Evolutionary conservation across 768 basidiomycete genomes (phyloP).

Genomic region (Tylopilus plumbeoviolaceoides): DNA sequence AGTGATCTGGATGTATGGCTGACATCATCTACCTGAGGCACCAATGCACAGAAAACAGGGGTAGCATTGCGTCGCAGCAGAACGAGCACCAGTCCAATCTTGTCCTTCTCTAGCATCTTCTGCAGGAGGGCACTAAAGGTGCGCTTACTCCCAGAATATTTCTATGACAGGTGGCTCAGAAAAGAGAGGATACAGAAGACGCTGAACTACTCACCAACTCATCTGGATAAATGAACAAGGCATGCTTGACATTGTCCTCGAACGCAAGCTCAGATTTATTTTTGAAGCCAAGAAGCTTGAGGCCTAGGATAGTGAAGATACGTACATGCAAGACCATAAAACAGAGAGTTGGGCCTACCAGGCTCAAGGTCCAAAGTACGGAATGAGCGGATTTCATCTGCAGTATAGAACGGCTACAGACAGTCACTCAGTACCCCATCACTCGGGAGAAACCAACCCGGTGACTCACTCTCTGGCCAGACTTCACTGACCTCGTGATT

Average conservation of each 20-base stretch:
- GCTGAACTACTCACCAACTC: conserved; percentile 57
- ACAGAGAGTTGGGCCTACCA: conserved; percentile 38
- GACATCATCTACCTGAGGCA: conserved; percentile 69
- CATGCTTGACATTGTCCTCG: conserved; percentile 91
- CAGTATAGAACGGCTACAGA: conserved; percentile 72
- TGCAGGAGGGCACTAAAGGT: conserved; percentile 86
- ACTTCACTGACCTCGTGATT: conserved; percentile 42
- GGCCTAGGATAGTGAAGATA: conserved; percentile 40
- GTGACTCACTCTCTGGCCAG: conserved; percentile 45
- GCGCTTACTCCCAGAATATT: conserved; percentile 86
- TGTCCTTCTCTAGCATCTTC: conserved; percentile 75
- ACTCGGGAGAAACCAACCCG: neutral
- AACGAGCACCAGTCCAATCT: conserved; percentile 74
- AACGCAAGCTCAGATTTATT: conserved; percentile 62
- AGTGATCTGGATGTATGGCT: neutral
- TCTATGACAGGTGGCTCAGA: conserved; percentile 31
- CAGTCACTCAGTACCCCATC: conserved; percentile 1
- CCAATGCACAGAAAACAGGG: conserved; percentile 76
- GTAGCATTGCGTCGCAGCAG: conserved; percentile 66
- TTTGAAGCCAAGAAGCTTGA: conserved; percentile 94
- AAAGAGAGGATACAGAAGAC: neutral
- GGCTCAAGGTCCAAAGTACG: conserved; percentile 78
- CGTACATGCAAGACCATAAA: neutral
- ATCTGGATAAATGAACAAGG: conserved; percentile 87
- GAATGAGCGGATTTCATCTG: conserved; percentile 79